A percentile compares a stretch with the other conserved stretches of the same genome.
phyloP scores from a whole-genome alignment of 2,329 filamentous ascomycete genomes.

The Triangularia setosa region DNA sequence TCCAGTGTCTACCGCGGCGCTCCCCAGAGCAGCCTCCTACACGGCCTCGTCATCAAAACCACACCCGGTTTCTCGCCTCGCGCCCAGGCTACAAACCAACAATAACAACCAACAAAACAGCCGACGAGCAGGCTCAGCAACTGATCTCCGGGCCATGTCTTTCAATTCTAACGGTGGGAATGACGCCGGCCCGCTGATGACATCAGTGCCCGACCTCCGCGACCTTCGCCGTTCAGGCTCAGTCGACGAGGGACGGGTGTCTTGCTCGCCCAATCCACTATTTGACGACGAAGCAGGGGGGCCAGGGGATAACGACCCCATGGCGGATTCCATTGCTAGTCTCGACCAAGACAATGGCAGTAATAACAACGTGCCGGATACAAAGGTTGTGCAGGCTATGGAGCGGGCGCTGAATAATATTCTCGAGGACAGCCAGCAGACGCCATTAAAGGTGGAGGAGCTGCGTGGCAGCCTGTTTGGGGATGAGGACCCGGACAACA shows the following conservation, averaged over 20 bases:
- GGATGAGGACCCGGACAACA: conserved; percentile 43
- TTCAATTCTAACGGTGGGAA: conserved; percentile 36
- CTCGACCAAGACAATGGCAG: conserved; percentile 61
- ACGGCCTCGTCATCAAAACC: conserved; percentile 41
- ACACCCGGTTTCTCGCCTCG: conserved; percentile 40
- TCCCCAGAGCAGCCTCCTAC: conserved; percentile 23
- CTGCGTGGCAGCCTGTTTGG: conserved; percentile 65
- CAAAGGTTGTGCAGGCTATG: conserved; percentile 83
- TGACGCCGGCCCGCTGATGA: conserved; percentile 38
- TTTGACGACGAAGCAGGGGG: conserved; percentile 78
- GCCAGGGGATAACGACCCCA: conserved; percentile 61
- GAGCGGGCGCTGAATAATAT: conserved; percentile 90
- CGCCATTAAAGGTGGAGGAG: conserved; percentile 57
- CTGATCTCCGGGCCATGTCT: conserved; percentile 41
- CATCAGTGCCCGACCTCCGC: conserved; percentile 31
- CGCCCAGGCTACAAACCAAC: conserved; percentile 34
- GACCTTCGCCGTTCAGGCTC: conserved; percentile 49
- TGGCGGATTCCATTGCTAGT: conserved; percentile 70
- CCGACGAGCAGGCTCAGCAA: conserved; percentile 44
- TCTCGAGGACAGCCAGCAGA: conserved; percentile 67
- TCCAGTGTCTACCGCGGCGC: conserved; percentile 29
- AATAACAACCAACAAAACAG: conserved; percentile 18
- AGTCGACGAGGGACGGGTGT: conserved; percentile 57
- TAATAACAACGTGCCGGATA: conserved; percentile 59
- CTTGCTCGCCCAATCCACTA: conserved; percentile 43